Base-by-base conservation (phyloP, 2,329 filamentous ascomycete species). In the Exophiala phaeomuriformis region DNA sequence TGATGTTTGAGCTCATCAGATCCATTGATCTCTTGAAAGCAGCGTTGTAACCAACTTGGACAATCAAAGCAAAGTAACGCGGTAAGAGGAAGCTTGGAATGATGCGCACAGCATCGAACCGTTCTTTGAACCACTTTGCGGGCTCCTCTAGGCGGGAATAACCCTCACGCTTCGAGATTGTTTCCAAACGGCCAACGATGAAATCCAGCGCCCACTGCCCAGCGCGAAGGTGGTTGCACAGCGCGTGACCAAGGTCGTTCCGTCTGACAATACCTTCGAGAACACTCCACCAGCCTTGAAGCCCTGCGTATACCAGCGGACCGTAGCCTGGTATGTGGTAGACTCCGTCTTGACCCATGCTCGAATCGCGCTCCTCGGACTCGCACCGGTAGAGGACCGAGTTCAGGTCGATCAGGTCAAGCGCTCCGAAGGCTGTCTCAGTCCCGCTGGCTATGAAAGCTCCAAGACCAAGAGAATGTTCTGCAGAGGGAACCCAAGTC, bases 251-350 rank as follows among this genome's bases (percentile, higher is more conserved):
- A 5, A 98, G 80, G 66, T 97, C 83, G 68, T 98, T 98, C 59
- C 93, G 83, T 47, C 78, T 80, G 63, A 97, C 87, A 57, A 98
- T 85, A 53, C 86, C 78, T 63, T 89, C 85, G 40, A 98, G 74
- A 0, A 95, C 76, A 67, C 90, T 96, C 90, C 91, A 95, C 91
- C 93, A 98, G 36, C 94, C 94, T 69, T 98, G 93, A n/a, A 98
- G 77, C 56, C 93, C 93, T 56, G 91, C 91, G 69, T 97, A 98
- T 1, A 96, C 88, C 40, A 96, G 78, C 55, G 86, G 83, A 2
- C 90, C 91, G 65, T 90, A 77, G 1, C 84, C 84, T 1, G 93
- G 93, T 59, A 98, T 85, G 49, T 84, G 80, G 71, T 97, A 98
- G 5, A 84, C 84, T n/a, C 93, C 91, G 67, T 96, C 88, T 55